Evolutionary conservation across 371 early-diverging fungal genomes (phyloP), one percentile per base, ranked within the genome.

Genomic region (Conidiobolus incongruus): DNA sequence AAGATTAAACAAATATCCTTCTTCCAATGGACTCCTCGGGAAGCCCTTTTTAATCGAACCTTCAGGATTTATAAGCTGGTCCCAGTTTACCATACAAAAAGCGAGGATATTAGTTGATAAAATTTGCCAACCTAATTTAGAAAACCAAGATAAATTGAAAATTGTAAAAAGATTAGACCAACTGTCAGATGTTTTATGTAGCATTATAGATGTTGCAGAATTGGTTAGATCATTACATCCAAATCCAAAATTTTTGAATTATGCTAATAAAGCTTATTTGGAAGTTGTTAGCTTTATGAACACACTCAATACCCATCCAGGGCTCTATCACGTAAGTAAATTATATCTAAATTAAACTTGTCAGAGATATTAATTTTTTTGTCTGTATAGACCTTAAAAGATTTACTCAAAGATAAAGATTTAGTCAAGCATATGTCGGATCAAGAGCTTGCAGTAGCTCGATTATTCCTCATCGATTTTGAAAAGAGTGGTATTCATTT

Each of bases 401-500:
- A 61, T 31, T 77, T 71, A 4, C 49, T 83, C 24, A 64, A 64
- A 20, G 66, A 75, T 28, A 63, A 68, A 0, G 46, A 39, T 12
- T 68, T 86, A 35, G 58, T 60, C 22, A 22, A 49, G 1, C 35
- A 52, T 10, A 66, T 84, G 17, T 64, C 68, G 0, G 47, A 61
- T 2, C 77, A 85, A 36, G 93, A 90, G 52, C 62, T 53, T 33
- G 67, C 68, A 15, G 86, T 84, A 0, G 94, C 89, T 0, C 50
- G 68, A 22, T 73, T 87, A 12, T 84, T 95, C 44, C 44, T 86
- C 39, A 52, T 70, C 5, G 96, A 95, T 50, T 95, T 95, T 52
- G 89, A 92, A 63, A 81, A 86, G 50, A 81, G 86, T 0, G 94
- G 96, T 5, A 85, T 94, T 43, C 85, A 88, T 53, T 60, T 95